A percentile compares a stretch with the other conserved stretches of the same genome.
phyloP scores from a whole-genome alignment of 441 rosid species.

The Pelargonium australe region DNA sequence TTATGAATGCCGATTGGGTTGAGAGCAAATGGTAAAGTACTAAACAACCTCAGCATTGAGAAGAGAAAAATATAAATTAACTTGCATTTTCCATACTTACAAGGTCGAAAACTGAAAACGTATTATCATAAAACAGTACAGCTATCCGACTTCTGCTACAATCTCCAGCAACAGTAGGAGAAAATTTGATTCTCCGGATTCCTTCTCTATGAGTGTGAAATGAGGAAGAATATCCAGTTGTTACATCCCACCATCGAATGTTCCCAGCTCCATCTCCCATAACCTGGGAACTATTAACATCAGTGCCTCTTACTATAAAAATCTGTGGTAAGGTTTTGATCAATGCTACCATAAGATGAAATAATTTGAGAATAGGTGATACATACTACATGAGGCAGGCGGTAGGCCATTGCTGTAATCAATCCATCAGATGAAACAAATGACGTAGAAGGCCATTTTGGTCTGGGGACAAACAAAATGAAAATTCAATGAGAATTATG shows the following conservation, averaged over 20 bases:
- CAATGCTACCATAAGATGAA: slow-evolving; percentile 15
- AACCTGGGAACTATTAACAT: slow-evolving; percentile 54
- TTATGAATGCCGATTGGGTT: background rate
- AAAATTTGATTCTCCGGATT: slow-evolving; percentile 88
- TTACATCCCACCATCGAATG: slow-evolving; percentile 99
- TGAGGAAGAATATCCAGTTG: slow-evolving; percentile 91
- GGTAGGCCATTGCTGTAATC: slow-evolving; percentile 98
- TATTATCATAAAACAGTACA: slow-evolving; percentile 90
- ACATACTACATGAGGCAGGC: slow-evolving; percentile 96
- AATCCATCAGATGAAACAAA: slow-evolving; percentile 87
- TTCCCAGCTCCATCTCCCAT: slow-evolving; percentile 98
- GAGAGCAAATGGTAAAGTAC: background rate
- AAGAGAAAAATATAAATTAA: background rate
- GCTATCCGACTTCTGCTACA: slow-evolving; percentile 92
- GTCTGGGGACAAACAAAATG: slow-evolving; percentile 50
- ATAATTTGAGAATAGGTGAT: slow-evolving; percentile 18
- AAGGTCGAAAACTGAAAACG: slow-evolving; percentile 89
- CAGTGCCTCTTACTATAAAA: slow-evolving; percentile 22
- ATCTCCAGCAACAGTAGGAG: slow-evolving; percentile 92
- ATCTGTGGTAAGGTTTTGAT: slow-evolving; percentile 14
- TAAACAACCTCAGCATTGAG: background rate
- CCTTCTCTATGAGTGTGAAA: slow-evolving; percentile 90
- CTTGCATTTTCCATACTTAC: slow-evolving; percentile 45
- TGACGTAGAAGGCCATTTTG: slow-evolving; percentile 98
- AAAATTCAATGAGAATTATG: slow-evolving; percentile 25